Conservation (phyloP, 2,329 filamentous ascomycete genomes). For the Setomelanomma holmii region DNA sequence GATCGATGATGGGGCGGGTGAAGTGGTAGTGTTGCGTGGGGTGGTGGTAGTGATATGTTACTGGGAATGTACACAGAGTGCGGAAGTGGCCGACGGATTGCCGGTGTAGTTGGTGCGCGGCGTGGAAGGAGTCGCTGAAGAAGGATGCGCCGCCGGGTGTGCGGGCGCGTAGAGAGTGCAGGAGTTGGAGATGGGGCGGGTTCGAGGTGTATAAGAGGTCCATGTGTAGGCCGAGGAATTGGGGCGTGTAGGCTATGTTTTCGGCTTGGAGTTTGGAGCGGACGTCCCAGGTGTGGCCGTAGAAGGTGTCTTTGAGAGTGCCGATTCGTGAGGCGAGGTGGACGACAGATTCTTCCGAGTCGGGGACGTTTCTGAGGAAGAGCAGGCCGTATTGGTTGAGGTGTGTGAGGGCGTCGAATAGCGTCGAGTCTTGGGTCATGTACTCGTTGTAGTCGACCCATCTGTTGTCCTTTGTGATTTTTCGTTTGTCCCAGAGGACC, state of each 20-base stretch:
- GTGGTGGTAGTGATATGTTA: slow-evolving; percentile 74
- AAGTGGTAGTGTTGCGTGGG: slow-evolving; percentile 67
- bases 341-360: slow-evolving; percentile 69
- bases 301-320: slow-evolving; percentile 83
- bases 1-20: slow-evolving; percentile 63
- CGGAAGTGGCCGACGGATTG: slow-evolving; percentile 38
- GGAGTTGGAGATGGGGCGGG: slow-evolving; percentile 81
- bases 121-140: slow-evolving; percentile 78
- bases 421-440: slow-evolving; percentile 64
- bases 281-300: slow-evolving; percentile 91
- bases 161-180: slow-evolving; percentile 87
- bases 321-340: slow-evolving; percentile 77
- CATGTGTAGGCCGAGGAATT: slow-evolving; percentile 87
- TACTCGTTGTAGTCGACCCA: slow-evolving; percentile 76
- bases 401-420: slow-evolving; percentile 68
- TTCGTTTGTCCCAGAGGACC: slow-evolving; percentile 57
- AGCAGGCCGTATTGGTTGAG: slow-evolving; percentile 75
- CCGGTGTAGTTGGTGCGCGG: slow-evolving; percentile 55
- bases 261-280: slow-evolving; percentile 80
- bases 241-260: slow-evolving; percentile 87
- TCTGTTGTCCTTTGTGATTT: slow-evolving; percentile 57
- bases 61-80: slow-evolving; percentile 52
- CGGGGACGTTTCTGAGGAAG: slow-evolving; percentile 77
- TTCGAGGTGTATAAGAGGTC: slow-evolving; percentile 86
- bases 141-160: slow-evolving; percentile 82